Conservation (phyloP, 352 stramenopile species). For the Phytophthora pini region DNA sequence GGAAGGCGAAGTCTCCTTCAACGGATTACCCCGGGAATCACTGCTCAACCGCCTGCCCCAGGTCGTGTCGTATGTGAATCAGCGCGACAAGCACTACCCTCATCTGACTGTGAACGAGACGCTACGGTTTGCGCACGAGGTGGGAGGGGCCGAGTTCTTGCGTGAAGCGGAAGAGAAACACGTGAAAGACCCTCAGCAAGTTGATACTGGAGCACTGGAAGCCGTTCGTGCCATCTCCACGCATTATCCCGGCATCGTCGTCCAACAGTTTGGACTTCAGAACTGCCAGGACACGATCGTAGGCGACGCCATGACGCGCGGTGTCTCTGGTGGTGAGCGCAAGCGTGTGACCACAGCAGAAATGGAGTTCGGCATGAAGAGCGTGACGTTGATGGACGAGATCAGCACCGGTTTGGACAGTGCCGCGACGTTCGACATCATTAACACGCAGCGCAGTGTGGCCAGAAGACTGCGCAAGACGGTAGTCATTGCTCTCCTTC, state of each 20-base stretch:
- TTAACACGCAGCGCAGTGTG: slow-evolving; percentile 37
- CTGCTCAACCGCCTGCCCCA: slow-evolving; percentile 19
- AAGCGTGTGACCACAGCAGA: slow-evolving; percentile 46
- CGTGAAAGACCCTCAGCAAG: background rate
- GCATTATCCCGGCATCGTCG: slow-evolving; percentile 44
- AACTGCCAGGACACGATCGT: slow-evolving; percentile 42
- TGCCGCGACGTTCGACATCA: slow-evolving; percentile 59
- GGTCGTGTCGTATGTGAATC: slow-evolving; percentile 28
- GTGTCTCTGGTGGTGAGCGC: slow-evolving; percentile 83
- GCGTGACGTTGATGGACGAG: slow-evolving; percentile 86
- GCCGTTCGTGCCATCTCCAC: slow-evolving; percentile 16
- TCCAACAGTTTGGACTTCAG: slow-evolving; percentile 36
- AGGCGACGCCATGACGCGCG: slow-evolving; percentile 57
- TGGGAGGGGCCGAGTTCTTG: slow-evolving; percentile 14
- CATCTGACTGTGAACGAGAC: slow-evolving; percentile 29
- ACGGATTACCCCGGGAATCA: slow-evolving; percentile 1
- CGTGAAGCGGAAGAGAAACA: slow-evolving; percentile 24
- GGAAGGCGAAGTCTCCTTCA: slow-evolving; percentile 27
- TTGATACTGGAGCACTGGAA: slow-evolving; percentile 16
- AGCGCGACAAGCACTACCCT: slow-evolving; percentile 28
- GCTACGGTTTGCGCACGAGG: slow-evolving; percentile 21
- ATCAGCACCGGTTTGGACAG: slow-evolving; percentile 93
- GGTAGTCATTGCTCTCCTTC: slow-evolving; percentile 72
- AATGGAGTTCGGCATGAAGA: slow-evolving; percentile 84
- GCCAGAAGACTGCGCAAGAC: slow-evolving; percentile 41